Conservation (phyloP, 148 eudicot species). For the Cornus suecica region DNA sequence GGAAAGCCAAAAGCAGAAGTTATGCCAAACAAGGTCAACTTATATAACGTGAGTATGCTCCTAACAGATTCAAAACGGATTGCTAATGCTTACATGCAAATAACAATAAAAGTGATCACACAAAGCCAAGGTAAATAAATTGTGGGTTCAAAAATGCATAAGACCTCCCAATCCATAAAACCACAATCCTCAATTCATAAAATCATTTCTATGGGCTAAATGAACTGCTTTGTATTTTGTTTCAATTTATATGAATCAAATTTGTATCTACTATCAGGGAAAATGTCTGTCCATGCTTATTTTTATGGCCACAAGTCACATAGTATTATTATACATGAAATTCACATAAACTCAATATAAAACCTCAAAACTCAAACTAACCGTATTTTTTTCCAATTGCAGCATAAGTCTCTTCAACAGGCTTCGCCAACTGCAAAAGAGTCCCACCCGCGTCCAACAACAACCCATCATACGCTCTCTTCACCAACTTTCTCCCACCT, state of each 20-base stretch:
- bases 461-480: slow-evolving; percentile 76
- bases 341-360: neutral
- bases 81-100: too few relatives aligned
- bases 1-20: too few relatives aligned
- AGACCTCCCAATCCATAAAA: neutral
- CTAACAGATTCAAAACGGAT: too few relatives aligned
- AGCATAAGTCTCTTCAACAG: slow-evolving; percentile 80
- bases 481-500: slow-evolving; percentile 33
- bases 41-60: too few relatives aligned
- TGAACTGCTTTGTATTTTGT: neutral
- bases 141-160: neutral
- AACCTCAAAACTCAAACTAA: slow-evolving; percentile 8
- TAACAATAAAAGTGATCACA: too few relatives aligned
- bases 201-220: neutral
- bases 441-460: slow-evolving; percentile 97
- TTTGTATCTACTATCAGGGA: too few relatives aligned
- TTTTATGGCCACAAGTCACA: neutral
- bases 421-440: slow-evolving; percentile 76
- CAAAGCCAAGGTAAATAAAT: neutral
- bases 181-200: neutral
- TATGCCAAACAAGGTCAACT: too few relatives aligned
- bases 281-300: too few relatives aligned
- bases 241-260: neutral
- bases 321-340: neutral
- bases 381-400: slow-evolving; percentile 78